Percentiles rank a stretch among this genome's conserved stretches.
Evolutionary conservation across 768 basidiomycete species (phyloP).

Genomic region (Rhodotorula babjevae): DNA sequence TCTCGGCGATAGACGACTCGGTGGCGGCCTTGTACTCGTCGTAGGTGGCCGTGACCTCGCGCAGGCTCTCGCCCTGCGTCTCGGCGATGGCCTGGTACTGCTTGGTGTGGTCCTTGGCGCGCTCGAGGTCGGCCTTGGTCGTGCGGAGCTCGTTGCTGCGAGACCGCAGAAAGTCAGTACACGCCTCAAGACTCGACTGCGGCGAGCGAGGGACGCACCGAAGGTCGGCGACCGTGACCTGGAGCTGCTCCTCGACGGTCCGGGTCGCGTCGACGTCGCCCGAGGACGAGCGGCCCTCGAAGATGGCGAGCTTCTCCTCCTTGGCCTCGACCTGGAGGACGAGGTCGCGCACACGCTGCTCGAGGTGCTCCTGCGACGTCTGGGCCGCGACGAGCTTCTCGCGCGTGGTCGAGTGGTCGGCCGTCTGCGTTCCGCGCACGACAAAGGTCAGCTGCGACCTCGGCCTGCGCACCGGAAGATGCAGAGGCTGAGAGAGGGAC

Average conservation of each 20-base stretch:
- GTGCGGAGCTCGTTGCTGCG: conserved; percentile 68
- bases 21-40: conserved; percentile 74
- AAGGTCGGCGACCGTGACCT: conserved; percentile 77
- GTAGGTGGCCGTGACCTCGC: conserved; percentile 63
- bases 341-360: conserved; percentile 64
- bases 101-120: conserved; percentile 66
- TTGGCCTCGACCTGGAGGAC: conserved; percentile 64
- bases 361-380: conserved; percentile 50
- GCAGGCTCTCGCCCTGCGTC: conserved; percentile 71
- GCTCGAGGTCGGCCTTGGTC: conserved; percentile 67
- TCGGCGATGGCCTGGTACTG: conserved; percentile 83
- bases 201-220: conserved; percentile 52
- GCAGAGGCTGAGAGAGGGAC: conserved; percentile 40
- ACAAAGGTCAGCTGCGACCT: no score
- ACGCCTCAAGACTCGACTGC: no score
- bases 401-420: conserved; percentile 59
- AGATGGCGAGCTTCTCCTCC: conserved; percentile 79
- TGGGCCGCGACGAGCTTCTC: conserved; percentile 51
- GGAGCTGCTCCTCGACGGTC: conserved; percentile 67
- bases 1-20: conserved; percentile 62
- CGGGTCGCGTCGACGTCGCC: conserved; percentile 47
- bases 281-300: conserved; percentile 59
- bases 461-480: no score
- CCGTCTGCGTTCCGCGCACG: neutral
- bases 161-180: neutral